Evolutionary conservation across 2,329 filamentous ascomycete genomes (phyloP).

Genomic region (Verticillium nonalfalfae): DNA sequence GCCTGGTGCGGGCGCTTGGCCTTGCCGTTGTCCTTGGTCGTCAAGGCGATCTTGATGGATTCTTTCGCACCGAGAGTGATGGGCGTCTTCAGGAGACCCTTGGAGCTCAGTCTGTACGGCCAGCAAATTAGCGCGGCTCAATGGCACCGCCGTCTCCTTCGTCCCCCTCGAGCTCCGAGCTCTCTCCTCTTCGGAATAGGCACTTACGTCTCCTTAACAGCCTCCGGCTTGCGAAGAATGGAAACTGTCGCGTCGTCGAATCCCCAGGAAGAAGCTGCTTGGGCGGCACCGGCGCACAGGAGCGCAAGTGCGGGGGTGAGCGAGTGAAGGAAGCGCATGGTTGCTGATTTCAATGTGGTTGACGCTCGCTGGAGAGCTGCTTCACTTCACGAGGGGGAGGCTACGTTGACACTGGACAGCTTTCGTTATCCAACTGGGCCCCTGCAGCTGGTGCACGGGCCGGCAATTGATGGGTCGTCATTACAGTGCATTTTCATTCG

Average conservation of each 20-base stretch:
- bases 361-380: constrained; percentile 12
- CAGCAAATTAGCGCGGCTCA: constrained; percentile 1
- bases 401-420: constrained; percentile 9
- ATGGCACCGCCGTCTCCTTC: not conserved
- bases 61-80: constrained; percentile 63
- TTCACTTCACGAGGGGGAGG: constrained; percentile 7
- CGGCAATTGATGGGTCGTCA: not conserved
- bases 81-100: constrained; percentile 54
- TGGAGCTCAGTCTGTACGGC: constrained; percentile 47
- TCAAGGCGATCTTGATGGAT: constrained; percentile 75
- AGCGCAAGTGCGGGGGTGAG: constrained; percentile 35
- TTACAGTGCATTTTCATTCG: not conserved
- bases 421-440: constrained; percentile 7
- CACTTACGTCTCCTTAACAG: constrained; percentile 61
- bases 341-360: constrained; percentile 10
- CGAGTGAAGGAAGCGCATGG: constrained; percentile 35
- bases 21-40: constrained; percentile 70
- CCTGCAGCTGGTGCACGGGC: not conserved
- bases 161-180: not conserved
- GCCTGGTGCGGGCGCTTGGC: constrained; percentile 88
- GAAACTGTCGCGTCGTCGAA: constrained; percentile 68
- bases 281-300: constrained; percentile 41
- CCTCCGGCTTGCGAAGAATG: constrained; percentile 60
- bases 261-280: constrained; percentile 58
- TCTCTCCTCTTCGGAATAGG: not conserved